Conservation (phyloP, 2,329 filamentous ascomycete species). For the Biscogniauxia sp. region DNA sequence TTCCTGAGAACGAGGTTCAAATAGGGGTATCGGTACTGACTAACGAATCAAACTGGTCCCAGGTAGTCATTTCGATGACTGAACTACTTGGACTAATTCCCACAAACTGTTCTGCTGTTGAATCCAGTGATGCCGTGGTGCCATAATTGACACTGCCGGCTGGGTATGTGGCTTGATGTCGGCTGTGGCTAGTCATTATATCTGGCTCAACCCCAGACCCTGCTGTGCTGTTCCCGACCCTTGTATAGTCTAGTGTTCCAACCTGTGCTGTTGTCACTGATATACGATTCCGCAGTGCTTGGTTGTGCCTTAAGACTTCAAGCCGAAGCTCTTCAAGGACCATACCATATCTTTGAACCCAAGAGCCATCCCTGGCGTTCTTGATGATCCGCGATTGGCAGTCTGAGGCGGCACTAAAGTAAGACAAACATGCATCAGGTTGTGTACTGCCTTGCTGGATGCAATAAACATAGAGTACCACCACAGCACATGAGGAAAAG, state of each 20-base stretch:
- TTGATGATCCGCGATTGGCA: conserved; percentile 40
- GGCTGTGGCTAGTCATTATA: background rate
- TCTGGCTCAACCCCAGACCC: background rate
- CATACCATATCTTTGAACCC: conserved; percentile 41
- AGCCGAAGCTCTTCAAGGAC: conserved; percentile 29
- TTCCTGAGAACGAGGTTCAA: background rate
- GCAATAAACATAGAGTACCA: conserved; percentile 43
- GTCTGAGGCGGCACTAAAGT: conserved; percentile 37
- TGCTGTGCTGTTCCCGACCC: background rate
- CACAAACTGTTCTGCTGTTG: background rate
- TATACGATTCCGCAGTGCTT: background rate
- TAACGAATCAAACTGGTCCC: conserved; percentile 7
- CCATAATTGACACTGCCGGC: background rate
- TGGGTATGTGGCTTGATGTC: background rate
- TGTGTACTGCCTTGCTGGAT: conserved; percentile 36
- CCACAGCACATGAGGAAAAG: conserved; percentile 43
- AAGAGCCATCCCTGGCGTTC: conserved; percentile 37
- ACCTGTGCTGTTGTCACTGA: background rate
- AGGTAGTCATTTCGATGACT: conserved; percentile 6
- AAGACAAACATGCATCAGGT: conserved; percentile 27
- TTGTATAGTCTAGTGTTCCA: background rate
- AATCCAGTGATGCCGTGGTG: background rate
- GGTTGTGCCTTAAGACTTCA: conserved; percentile 5
- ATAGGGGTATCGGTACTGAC: background rate
- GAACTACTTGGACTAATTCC: conserved; percentile 7